Base-by-base conservation (phyloP, 169 alveolate genomes). In the Eimeria zaria region DNA sequence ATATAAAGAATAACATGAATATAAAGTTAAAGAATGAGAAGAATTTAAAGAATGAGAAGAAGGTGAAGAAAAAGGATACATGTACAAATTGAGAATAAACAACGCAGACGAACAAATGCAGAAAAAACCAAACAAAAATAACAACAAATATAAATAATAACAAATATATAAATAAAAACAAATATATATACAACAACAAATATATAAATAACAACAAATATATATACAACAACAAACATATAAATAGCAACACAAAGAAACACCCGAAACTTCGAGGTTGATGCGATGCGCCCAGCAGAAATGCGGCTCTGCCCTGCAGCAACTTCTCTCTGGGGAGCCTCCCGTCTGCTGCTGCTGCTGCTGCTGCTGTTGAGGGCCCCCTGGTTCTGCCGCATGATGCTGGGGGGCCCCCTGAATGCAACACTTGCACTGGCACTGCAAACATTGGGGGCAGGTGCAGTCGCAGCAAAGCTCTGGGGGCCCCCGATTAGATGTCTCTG, bases 381-480 rank as follows among this genome's bases (percentile, higher is more conserved):
- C 22, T 2, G 9, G 41, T 9, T 7, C 39, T 20, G 36, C 39
- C 7, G 73, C 39, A 9, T 24, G 33, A 20, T 71, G 51, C 48
- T 6, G 60, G 85, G 58, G 85, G 58, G 20, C 85, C 85, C 85
- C 85, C 85, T 39, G 62, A 11, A 24, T 41, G 92, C 92, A 58
- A n/a, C 74, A 84, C 53, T 14, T 22, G 64, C 78, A 84, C 55
- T 84, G 20, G 48, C 92, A 84, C 24, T 39, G 78, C 20, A 60
- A 58, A 60, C 92, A 84, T 24, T 53, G 44, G 27, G 53, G 78
- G 78, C 92, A 84, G 18, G 80, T 84, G 92, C 92, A 84, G 36
- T 58, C 33, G 36, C 92, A 84, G 92, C 92, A 84, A 58, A 39
- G 16, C 58, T 84, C 78, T 22, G 39, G 51, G 48, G 69, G 89